Evolutionary conservation across 148 eudicot species (phyloP).

Genomic region (Arbutus unedo): DNA sequence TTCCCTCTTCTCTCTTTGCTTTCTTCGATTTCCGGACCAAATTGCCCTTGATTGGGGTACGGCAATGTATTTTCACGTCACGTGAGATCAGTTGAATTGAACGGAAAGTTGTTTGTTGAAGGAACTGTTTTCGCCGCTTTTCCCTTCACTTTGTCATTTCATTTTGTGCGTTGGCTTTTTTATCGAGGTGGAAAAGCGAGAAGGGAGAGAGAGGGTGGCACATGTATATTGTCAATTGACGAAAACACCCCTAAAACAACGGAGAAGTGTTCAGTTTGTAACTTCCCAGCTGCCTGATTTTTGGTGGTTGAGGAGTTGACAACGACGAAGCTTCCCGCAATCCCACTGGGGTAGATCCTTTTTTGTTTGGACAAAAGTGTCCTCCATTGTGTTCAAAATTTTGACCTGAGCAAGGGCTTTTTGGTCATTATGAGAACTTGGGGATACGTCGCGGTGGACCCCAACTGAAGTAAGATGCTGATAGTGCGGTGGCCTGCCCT

Average conservation of each 20-base stretch:
- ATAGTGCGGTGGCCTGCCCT: not conserved
- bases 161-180: constrained; percentile 13
- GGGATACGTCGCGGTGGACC: not conserved
- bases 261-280: not conserved
- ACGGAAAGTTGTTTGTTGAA: not conserved
- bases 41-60: not conserved
- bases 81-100: not conserved
- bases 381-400: not conserved
- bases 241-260: not conserved
- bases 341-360: too few relatives aligned
- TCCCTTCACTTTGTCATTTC: constrained; percentile 33
- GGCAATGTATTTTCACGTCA: not conserved
- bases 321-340: constrained; percentile 5
- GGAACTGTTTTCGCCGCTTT: constrained; percentile 16
- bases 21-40: not conserved
- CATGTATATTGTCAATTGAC: constrained; percentile 1
- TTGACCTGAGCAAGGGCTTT: not conserved
- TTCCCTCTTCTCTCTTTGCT: not conserved
- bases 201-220: not conserved
- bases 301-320: not conserved
- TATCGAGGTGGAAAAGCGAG: not conserved
- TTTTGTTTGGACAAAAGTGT: not conserved
- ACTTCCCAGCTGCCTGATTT: not conserved
- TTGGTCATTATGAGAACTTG: not conserved
- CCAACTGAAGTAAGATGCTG: not conserved